Evolutionary conservation across 2,329 filamentous ascomycete species (phyloP), one percentile per base, ranked within the genome.

Genomic region (Pestalotiopsis sp.): DNA sequence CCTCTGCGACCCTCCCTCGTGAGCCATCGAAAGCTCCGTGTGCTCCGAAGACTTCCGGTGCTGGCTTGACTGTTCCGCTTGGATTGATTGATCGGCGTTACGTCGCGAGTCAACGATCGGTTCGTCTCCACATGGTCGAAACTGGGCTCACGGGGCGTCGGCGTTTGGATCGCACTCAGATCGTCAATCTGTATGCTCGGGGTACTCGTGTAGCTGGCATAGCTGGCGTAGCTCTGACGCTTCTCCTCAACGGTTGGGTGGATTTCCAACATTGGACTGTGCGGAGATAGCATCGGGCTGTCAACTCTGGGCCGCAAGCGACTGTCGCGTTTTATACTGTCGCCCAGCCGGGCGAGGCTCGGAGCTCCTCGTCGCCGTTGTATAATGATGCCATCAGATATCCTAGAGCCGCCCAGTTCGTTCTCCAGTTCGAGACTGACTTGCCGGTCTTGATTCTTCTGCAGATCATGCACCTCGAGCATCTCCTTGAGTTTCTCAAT

Each of bases 401-500:
- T 13, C 26, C 10, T 52, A 52, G 22, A 35, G 17, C 3, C 14
- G 20, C 26, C 56, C 26, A 35, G 11, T 58, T 13, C 22, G 11
- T 9, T 26, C 1, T 22, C 39, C 9, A 17, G 13, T 35, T 52
- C 61, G n/a, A 4, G 14, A 24, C 61, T 64, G 9, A 11, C 13
- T 7, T 48, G 20, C 9, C n/a, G 17, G 24, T 10, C 22, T 14
- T 35, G 11, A 10, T 30, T 10, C 35, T 60, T 59, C 35, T 60
- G 26, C 17, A 9, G 22, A 20, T 66, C 64, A 48, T 60, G 20
- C 10, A n/a, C n/a, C 20, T 66, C 55, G 7, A 66, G 56, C 64
- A 66, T 59, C 14, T 66, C 64, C 22, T 30, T 59, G n/a, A 66
- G 30, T 14, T 44, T 59, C 20, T 26, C 30, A 14, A 60, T 44